Evolutionary conservation across 2,329 filamentous ascomycete genomes (phyloP).

Genomic region (Alternaria incomplexa): DNA sequence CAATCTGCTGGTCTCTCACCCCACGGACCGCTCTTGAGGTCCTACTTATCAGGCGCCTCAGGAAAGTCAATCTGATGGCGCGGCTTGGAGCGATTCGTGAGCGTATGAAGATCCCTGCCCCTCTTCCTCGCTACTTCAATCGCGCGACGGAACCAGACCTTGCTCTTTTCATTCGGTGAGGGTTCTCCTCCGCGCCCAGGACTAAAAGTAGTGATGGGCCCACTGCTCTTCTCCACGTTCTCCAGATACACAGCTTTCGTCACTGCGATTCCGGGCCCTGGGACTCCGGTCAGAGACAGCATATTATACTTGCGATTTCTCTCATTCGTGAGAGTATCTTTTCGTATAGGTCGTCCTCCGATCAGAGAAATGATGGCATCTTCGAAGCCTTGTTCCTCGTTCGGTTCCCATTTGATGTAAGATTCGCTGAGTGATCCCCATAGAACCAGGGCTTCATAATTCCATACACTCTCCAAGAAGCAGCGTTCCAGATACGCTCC

Average conservation of each 20-base stretch:
- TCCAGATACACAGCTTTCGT: not conserved
- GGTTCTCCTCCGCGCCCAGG: not conserved
- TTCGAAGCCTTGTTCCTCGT: conserved; percentile 7
- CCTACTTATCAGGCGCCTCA: conserved; percentile 12
- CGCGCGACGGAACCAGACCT: conserved; percentile 8
- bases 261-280: not conserved
- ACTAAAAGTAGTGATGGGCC: not conserved
- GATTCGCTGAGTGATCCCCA: not conserved
- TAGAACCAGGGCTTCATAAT: not conserved
- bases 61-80: not conserved
- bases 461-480: not conserved
- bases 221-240: not conserved
- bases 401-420: not conserved
- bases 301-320: not conserved
- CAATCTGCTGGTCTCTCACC: conserved; percentile 10
- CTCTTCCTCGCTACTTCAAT: conserved; percentile 2
- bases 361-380: not conserved
- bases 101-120: conserved; percentile 15
- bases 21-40: conserved; percentile 9
- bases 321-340: not conserved
- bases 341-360: not conserved
- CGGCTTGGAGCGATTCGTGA: conserved; percentile 3
- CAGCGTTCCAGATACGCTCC: not conserved
- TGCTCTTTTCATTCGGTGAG: not conserved
- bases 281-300: not conserved